Evolutionary conservation across 2,329 filamentous ascomycete genomes (phyloP), one percentile per base, ranked within the genome.

Genomic region (Nemania sp.): DNA sequence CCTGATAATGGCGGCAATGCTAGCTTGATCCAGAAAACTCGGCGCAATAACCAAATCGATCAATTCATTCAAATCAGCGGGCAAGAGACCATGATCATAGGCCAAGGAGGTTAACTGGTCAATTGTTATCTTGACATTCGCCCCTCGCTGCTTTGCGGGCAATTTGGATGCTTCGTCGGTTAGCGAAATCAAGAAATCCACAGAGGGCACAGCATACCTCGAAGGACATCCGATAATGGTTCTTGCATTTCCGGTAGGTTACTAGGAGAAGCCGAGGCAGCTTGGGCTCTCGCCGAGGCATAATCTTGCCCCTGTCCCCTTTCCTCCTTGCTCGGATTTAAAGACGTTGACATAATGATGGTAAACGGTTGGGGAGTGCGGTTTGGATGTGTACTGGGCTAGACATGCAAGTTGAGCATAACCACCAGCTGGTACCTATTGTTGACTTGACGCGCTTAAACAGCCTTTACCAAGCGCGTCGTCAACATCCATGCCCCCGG

Each of bases 1-100:
- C 59, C 86, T 89, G 63, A 91, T 72, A 43, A 95, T 75, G 23
- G 78, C 81, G 12, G 81, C 84, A 23, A 87, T 77, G 61, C 85
- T 91, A 23, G 84, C 84, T 70, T 94, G 91, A 68, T 94, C 90
- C 19, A 96, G 79, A 61, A 86, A 76, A 61, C 79, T 89, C 41
- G 84, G 84, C 19, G 77, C 75, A 17, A 86, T 86, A 60, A 90
- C 72, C 51, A 93, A 76, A 53, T 86, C 80, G 60, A 94, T 73
- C 26, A 95, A 75, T 48, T 79, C 76, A 49, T 77, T 73, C 43
- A 95, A 77, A 23, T 81, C 77, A 33, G 79, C 74, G 6, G 80
- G 76, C 34, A 83, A 74, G 47, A 94, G 77, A 6, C 91, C 91
- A 52, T 80, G 75, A 57, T 88, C 83, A 70, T 89, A 90, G 9